Conservation (phyloP, 1,284 basidiomycete species). For the Anthracocystis panici-leucophaei region DNA sequence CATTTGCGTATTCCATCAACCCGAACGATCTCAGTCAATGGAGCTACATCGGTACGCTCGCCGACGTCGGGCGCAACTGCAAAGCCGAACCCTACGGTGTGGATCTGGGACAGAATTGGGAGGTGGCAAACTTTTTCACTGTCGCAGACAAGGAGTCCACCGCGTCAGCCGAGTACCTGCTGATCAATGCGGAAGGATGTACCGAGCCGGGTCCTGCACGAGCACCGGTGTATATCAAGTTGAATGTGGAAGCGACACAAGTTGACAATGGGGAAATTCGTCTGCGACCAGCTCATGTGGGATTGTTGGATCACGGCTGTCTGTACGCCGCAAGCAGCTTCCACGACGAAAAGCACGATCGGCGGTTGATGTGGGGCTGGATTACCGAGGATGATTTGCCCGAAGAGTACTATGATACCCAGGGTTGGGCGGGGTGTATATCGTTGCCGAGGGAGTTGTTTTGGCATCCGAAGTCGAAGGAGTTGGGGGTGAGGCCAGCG, state of each 20-base stretch:
- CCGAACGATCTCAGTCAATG: constrained; percentile 44
- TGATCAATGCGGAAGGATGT: constrained; percentile 56
- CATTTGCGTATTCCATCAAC: constrained; percentile 53
- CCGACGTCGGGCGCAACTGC: constrained; percentile 43
- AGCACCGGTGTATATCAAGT: constrained; percentile 40
- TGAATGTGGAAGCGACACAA: constrained; percentile 10
- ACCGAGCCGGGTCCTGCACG: constrained; percentile 33
- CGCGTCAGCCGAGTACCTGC: constrained; percentile 35
- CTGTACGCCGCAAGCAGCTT: constrained; percentile 57
- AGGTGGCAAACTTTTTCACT: constrained; percentile 57
- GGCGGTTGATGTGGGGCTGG: constrained; percentile 61
- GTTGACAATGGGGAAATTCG: constrained; percentile 17
- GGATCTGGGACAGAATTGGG: constrained; percentile 60
- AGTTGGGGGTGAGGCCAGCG: constrained; percentile 43
- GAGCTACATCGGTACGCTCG: constrained; percentile 47
- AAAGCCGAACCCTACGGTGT: constrained; percentile 38
- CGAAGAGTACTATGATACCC: constrained; percentile 44
- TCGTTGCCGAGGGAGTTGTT: constrained; percentile 54
- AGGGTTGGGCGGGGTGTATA: constrained; percentile 57
- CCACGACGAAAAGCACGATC: constrained; percentile 35
- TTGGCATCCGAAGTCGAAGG: constrained; percentile 29
- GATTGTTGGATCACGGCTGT: constrained; percentile 54
- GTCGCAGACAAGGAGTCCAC: constrained; percentile 8
- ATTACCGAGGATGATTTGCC: constrained; percentile 58
- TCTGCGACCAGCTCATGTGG: constrained; percentile 27